A percentile compares a stretch with the other conserved stretches of the same genome.
Conservation (phyloP, 2,329 filamentous ascomycete genomes). For the Pseudogymnoascus sp. region DNA sequence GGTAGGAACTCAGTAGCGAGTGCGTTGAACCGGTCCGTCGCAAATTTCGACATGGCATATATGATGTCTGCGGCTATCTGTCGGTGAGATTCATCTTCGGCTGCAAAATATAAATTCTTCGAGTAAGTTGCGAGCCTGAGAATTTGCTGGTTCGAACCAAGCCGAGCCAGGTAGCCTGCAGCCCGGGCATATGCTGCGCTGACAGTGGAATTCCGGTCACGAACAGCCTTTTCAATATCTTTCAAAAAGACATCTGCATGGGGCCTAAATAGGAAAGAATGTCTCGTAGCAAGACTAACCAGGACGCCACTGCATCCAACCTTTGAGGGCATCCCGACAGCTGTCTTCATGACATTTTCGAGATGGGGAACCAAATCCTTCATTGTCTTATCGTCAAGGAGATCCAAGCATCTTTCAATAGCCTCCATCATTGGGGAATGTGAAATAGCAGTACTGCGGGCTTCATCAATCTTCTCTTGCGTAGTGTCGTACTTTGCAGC, state of each 20-base stretch:
- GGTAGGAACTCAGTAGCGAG: constrained; percentile 71
- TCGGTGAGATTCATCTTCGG: constrained; percentile 69
- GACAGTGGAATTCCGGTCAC: constrained; percentile 92
- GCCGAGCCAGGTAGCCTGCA: constrained; percentile 73
- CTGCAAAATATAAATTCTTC: constrained; percentile 69
- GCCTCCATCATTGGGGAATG: constrained; percentile 87
- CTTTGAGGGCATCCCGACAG: constrained; percentile 88
- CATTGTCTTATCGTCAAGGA: constrained; percentile 74
- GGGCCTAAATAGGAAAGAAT: constrained; percentile 65
- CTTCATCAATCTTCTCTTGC: constrained; percentile 82
- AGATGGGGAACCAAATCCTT: constrained; percentile 63
- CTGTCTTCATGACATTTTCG: constrained; percentile 72
- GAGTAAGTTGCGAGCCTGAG: constrained; percentile 45
- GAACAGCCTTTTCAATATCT: constrained; percentile 69
- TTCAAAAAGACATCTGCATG: constrained; percentile 71
- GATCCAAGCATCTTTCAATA: constrained; percentile 80
- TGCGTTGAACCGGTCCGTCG: constrained; percentile 78
- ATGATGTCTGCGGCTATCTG: constrained; percentile 77
- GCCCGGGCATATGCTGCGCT: constrained; percentile 81
- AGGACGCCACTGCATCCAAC: constrained; percentile 83
- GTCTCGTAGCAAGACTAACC: constrained; percentile 74
- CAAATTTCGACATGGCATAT: constrained; percentile 74
- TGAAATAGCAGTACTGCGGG: constrained; percentile 73
- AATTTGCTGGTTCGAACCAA: constrained; percentile 43
- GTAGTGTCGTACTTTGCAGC: constrained; percentile 77